Evolutionary conservation across 2,329 filamentous ascomycete genomes (phyloP), one percentile per base, ranked within the genome.

Genomic region (Zymoseptoria ardabiliae): DNA sequence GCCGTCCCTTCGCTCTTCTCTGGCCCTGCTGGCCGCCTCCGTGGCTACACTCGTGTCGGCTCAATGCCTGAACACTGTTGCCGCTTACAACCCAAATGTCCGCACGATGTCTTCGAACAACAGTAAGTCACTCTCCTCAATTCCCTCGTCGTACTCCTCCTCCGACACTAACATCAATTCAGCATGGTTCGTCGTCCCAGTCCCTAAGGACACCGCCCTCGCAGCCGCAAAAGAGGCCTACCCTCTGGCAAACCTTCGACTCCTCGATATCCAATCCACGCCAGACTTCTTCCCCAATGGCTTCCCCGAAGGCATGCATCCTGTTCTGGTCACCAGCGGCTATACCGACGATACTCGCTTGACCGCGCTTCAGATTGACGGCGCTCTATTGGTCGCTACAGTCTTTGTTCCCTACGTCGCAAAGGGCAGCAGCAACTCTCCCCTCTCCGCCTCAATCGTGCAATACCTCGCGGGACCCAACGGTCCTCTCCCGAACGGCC

Each of bases 1-100:
- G 51, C 22, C 22, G 10, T 53, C 51, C 2, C 23, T 53, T 8
- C 28, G 28, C 22, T 53, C 51, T 7, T 53, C 22, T 19, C 4
- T 53, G 20, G 22, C 23, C 9, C 22, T 53, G 8, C 51, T 53
- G 22, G 51, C 22, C 8, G 22, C 51, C 11, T 11, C 51, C 4
- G 20, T n/a, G n/a, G 28, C 51, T 17, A 28, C 51, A n/a, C 21
- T 53, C n/a, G 51, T 30, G 28, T 10, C 51, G n/a, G 66, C 60
- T 9, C 66, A 68, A 56, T 68, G 66, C 51, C 54, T 54, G 21
- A 66, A 68, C 53, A 63, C 65, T 41, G 63, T 68, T 19, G 63
- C 62, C 5, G 58, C 56, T 1, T 65, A 60, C 57, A 65, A 68
- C 35, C 57, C 61, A 2, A 59, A 59, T 28, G 17, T 65, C 2